Evolutionary conservation across 2,329 filamentous ascomycete genomes (phyloP).

Genomic region (Phialophora verrucosa): DNA sequence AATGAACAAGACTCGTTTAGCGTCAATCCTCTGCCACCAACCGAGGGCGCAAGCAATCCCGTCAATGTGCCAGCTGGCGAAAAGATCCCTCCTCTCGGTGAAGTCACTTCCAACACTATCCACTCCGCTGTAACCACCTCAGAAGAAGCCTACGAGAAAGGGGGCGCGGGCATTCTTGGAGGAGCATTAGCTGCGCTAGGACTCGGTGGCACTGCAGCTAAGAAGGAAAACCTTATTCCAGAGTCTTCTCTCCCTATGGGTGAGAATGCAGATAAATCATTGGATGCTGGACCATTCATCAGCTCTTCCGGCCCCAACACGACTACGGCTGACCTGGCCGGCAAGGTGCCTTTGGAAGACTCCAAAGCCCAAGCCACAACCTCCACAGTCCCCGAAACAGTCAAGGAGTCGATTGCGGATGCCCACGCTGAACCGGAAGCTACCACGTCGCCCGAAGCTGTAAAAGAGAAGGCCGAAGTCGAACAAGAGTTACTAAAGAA

Average conservation of each 20-base stretch:
- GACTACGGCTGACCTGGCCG: slow-evolving; percentile 55
- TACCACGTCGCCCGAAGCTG: slow-evolving; percentile 68
- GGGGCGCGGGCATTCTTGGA: slow-evolving; percentile 56
- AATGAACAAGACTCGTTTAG: slow-evolving; percentile 38
- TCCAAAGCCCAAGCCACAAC: slow-evolving; percentile 60
- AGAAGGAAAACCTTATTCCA: slow-evolving; percentile 72
- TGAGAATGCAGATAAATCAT: slow-evolving; percentile 47
- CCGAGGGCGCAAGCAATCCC: slow-evolving; percentile 72
- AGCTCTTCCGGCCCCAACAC: slow-evolving; percentile 57
- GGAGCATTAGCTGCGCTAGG: slow-evolving; percentile 51
- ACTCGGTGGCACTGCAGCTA: slow-evolving; percentile 57
- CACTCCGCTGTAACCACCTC: slow-evolving; percentile 70
- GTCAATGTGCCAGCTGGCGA: slow-evolving; percentile 80
- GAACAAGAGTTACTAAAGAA: slow-evolving; percentile 73
- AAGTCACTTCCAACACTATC: slow-evolving; percentile 72
- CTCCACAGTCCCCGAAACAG: slow-evolving; percentile 49
- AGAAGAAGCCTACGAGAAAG: slow-evolving; percentile 83
- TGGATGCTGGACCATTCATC: slow-evolving; percentile 60
- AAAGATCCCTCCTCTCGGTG: slow-evolving; percentile 68
- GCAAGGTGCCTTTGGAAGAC: slow-evolving; percentile 51
- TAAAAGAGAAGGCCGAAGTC: slow-evolving; percentile 74
- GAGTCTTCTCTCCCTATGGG: slow-evolving; percentile 81
- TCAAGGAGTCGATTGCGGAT: slow-evolving; percentile 53
- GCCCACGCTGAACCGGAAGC: slow-evolving; percentile 72
- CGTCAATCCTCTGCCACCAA: slow-evolving; percentile 65